These are phyloP conservation scores for Monilinia vaccinii-corymbosi DNA, from an alignment of 2,329 filamentous ascomycete species.

Conservation along the genomic window DNA sequence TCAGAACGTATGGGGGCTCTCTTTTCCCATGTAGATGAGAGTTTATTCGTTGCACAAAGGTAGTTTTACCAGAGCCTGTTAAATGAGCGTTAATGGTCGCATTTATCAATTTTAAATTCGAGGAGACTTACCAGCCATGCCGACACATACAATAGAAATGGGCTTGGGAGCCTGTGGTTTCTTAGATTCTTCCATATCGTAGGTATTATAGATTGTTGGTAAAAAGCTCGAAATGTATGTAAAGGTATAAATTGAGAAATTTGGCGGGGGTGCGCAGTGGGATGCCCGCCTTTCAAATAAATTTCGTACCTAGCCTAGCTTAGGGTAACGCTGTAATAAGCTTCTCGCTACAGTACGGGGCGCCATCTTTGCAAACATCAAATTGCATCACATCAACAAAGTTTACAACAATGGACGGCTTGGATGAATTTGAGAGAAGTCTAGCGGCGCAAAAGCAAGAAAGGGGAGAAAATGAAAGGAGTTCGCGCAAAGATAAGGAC, in stretches of 20 bases:
- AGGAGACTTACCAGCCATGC: constrained; percentile 69
- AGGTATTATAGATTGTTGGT: background rate
- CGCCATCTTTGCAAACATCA: constrained; percentile 2
- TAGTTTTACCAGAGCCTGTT: constrained; percentile 91
- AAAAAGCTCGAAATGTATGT: background rate
- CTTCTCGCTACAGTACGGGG: constrained; percentile 2
- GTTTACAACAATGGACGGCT: constrained; percentile 38
- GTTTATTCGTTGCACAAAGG: constrained; percentile 98
- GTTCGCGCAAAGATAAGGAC: constrained; percentile 35
- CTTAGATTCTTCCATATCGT: constrained; percentile 34
- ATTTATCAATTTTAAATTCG: background rate
- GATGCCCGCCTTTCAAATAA: constrained; percentile 17
- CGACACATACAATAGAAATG: constrained; percentile 82
- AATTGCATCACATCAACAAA: constrained; percentile 1
- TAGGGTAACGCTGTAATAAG: constrained; percentile 3
- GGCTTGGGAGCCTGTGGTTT: constrained; percentile 37
- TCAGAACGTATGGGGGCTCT: constrained; percentile 85
- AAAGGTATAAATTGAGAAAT: constrained; percentile 7
- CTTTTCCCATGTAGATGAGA: constrained; percentile 77
- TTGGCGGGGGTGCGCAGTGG: constrained; percentile 22
- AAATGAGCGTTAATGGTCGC: constrained; percentile 1
- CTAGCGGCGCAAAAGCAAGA: constrained; percentile 56
- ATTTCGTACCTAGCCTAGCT: constrained; percentile 12
- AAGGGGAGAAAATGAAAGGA: constrained; percentile 39
- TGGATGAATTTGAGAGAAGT: constrained; percentile 68